Evolutionary conservation across 1,284 basidiomycete species (phyloP), one percentile per base, ranked within the genome.

Genomic region (Gomphus bonarii): DNA sequence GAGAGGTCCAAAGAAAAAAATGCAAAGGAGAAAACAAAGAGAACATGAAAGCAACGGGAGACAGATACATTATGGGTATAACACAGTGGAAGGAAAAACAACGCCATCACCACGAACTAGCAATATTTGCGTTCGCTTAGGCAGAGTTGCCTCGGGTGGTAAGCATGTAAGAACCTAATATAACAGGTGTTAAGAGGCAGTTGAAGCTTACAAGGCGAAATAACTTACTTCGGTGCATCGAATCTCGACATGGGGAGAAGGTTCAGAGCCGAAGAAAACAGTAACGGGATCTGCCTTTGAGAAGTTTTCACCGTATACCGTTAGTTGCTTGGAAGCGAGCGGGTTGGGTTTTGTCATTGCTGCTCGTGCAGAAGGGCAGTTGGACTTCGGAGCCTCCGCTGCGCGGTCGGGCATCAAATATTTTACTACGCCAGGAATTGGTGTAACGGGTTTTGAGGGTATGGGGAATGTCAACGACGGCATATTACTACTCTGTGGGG

Each of bases 221-320:
- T 3, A 31, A 50, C 55, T 38, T 42, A 94, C 91, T 71, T 95
- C 91, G 57, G 84, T 85, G 72, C 91, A 94, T 62, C 91, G 79
- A 62, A 92, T 84, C 73, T 95, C 91, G 62, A 91, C 88, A 67
- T 86, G 89, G 33, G 83, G 81, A 54, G 90, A 91, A 47, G 89
- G 88, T 68, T 92, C 87, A 38, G 88, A 83, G 47, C 91, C 93
- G 66, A 92, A 97, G 76, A 90, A 97, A 51, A 95, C 82, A 58
- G 77, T 82, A 63, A 88, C 79, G 61, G 79, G 86, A 61, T 84
- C 87, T 56, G 77, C 69, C 73, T 91, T 91, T 65, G 78, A 79
- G 69, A 97, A 92, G 72, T 94, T 91, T 69, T 93, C 90, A 58
- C 93, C 94, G 66, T 93, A 91, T 4, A 92, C 77, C 44, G 89